These are phyloP conservation scores for Pelargonium fulgidum DNA, from an alignment of 441 rosid genomes.

Conservation along the genomic window DNA sequence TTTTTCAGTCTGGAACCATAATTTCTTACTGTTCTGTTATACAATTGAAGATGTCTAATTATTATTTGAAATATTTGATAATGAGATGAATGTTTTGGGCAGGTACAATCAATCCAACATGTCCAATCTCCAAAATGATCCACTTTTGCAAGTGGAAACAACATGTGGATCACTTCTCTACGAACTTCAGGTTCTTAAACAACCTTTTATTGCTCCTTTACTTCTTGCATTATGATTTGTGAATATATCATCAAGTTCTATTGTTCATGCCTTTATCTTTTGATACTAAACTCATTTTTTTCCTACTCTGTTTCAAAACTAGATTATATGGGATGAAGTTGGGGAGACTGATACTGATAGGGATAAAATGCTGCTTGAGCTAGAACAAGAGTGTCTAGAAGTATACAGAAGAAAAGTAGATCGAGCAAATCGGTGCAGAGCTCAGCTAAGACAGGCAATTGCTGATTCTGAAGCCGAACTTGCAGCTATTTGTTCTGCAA, in stretches of 20 bases:
- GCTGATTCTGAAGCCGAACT: slow-evolving; percentile 91
- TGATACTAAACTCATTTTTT: slow-evolving; percentile 4
- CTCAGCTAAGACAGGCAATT: slow-evolving; percentile 67
- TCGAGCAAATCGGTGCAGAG: slow-evolving; percentile 72
- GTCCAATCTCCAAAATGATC: slow-evolving; percentile 42
- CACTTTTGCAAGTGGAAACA: slow-evolving; percentile 61
- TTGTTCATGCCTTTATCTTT: background rate
- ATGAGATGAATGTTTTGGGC: slow-evolving; percentile 10
- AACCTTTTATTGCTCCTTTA: background rate
- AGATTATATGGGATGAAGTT: slow-evolving; percentile 98
- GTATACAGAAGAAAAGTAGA: slow-evolving; percentile 92
- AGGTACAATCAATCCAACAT: slow-evolving; percentile 31
- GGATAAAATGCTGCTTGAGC: slow-evolving; percentile 83
- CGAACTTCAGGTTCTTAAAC: slow-evolving; percentile 27
- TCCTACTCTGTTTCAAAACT: slow-evolving; percentile 10
- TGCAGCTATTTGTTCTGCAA: slow-evolving; percentile 69
- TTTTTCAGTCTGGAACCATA: background rate
- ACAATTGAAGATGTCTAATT: background rate
- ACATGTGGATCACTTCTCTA: slow-evolving; percentile 69
- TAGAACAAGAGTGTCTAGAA: slow-evolving; percentile 88
- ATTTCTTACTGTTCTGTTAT: too few species aligned
- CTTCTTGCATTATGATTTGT: background rate
- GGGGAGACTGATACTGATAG: slow-evolving; percentile 79
- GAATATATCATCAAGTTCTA: background rate
- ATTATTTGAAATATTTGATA: background rate